Evolutionary conservation across 768 basidiomycete species (phyloP).

Genomic region (Phlebiopsis flavidoalba): DNA sequence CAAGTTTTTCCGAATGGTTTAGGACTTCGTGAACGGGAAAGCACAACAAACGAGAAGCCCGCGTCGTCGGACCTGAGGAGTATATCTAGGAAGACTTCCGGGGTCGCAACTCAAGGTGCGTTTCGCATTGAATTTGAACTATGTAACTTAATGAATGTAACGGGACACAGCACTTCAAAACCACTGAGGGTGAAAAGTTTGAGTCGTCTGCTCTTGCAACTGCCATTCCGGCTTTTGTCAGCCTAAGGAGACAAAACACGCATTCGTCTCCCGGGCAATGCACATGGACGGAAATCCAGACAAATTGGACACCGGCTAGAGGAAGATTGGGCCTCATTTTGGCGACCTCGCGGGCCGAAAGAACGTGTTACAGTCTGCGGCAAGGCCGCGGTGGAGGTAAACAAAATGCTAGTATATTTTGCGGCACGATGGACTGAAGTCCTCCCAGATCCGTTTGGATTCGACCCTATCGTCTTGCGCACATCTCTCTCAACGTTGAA

Average conservation of each 20-base stretch:
- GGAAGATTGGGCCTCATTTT: slow-evolving; percentile 58
- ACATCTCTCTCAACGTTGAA: slow-evolving; percentile 75
- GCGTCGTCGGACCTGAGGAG: slow-evolving; percentile 46
- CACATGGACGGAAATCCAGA: slow-evolving; percentile 34
- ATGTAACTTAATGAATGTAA: no score
- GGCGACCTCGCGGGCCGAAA: slow-evolving; percentile 48
- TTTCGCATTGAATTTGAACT: neutral
- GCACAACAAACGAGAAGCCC: slow-evolving; percentile 4
- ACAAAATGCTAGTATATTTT: slow-evolving; percentile 7
- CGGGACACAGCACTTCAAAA: slow-evolving; percentile 59
- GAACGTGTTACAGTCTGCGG: slow-evolving; percentile 49
- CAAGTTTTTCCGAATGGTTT: slow-evolving; percentile 14
- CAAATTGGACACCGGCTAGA: slow-evolving; percentile 66
- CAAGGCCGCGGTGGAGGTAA: slow-evolving; percentile 63
- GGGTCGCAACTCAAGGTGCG: slow-evolving; percentile 77
- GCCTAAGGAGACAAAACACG: slow-evolving; percentile 51
- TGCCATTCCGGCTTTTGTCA: slow-evolving; percentile 70
- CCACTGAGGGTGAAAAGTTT: slow-evolving; percentile 44
- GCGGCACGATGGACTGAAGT: neutral
- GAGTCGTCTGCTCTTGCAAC: slow-evolving; percentile 40
- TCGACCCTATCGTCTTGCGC: slow-evolving; percentile 60
- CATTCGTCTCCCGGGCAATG: slow-evolving; percentile 52
- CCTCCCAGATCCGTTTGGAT: slow-evolving; percentile 67
- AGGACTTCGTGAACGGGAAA: slow-evolving; percentile 12
- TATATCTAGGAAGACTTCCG: slow-evolving; percentile 86